Percentiles rank a stretch among this genome's conserved stretches.
Evolutionary conservation across 2,329 filamentous ascomycete genomes (phyloP).

Genomic region (Hypoxylon sp.): DNA sequence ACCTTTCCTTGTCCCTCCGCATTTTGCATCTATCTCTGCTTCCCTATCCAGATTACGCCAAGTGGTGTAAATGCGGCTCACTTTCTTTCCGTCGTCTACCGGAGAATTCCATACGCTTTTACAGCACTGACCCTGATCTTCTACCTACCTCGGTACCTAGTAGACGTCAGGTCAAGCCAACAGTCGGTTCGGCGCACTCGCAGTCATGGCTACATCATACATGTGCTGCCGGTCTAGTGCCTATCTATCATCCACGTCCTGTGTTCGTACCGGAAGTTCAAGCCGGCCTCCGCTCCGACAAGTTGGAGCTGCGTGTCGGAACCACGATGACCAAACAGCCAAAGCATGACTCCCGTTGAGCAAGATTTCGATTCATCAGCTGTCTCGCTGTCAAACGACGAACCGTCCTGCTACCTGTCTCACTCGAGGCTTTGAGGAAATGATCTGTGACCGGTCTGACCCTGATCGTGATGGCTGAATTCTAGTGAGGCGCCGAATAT

Average conservation of each 20-base stretch:
- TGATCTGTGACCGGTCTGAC: constrained; percentile 18
- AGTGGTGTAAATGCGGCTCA: constrained; percentile 15
- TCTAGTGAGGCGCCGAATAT: constrained; percentile 14
- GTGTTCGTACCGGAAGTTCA: not conserved
- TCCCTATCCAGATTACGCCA: constrained; percentile 6
- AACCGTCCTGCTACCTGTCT: constrained; percentile 14
- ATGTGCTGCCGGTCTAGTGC: not conserved
- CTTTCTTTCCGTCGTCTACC: constrained; percentile 1
- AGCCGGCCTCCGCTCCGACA: not conserved
- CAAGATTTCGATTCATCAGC: not conserved
- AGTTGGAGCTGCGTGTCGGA: no score
- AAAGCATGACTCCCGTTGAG: not conserved
- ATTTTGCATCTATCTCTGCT: constrained; percentile 6
- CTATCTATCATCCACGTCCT: not conserved
- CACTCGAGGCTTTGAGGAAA: constrained; percentile 27
- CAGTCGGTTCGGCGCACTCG: not conserved
- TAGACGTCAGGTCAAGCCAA: constrained; percentile 1
- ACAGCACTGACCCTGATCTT: not conserved
- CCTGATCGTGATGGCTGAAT: constrained; percentile 9
- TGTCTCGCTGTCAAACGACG: constrained; percentile 17
- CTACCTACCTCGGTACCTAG: no score
- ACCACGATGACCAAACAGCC: not conserved
- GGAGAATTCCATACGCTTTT: not conserved
- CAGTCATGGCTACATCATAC: no score
- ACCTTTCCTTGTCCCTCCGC: constrained; percentile 23